Evolutionary conservation across 2,329 filamentous ascomycete genomes (phyloP).

Genomic region (Pseudogymnoascus sp.): DNA sequence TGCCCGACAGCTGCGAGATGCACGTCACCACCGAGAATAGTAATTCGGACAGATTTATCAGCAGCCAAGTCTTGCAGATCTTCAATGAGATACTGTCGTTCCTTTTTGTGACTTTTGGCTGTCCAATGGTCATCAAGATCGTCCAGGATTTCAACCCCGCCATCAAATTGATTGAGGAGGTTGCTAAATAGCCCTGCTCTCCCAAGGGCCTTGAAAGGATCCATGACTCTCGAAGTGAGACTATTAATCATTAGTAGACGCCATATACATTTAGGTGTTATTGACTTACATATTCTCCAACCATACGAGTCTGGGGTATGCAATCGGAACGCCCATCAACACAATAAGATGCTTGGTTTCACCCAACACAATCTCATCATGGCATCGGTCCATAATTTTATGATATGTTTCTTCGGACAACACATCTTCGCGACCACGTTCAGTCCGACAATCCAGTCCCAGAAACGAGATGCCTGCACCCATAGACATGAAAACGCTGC

Average conservation of each 20-base stretch:
- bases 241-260: conserved; percentile 38
- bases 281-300: conserved; percentile 58
- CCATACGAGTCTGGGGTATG: conserved; percentile 71
- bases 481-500: conserved; percentile 77
- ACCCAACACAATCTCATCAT: conserved; percentile 73
- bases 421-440: conserved; percentile 77
- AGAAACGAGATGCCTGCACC: conserved; percentile 74
- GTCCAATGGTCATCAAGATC: conserved; percentile 97
- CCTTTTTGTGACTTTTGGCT: conserved; percentile 85
- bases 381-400: conserved; percentile 76
- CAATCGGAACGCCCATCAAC: conserved; percentile 74
- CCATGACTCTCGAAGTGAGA: conserved; percentile 77
- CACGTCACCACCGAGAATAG: conserved; percentile 88
- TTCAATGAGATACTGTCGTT: conserved; percentile 78
- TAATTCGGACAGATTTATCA: conserved; percentile 85
- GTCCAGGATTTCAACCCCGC: conserved; percentile 83
- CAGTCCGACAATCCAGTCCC: conserved; percentile 84
- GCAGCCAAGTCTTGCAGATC: conserved; percentile 90
- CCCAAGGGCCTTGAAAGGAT: conserved; percentile 81
- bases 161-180: conserved; percentile 83
- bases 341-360: conserved; percentile 87
- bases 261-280: neutral
- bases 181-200: conserved; percentile 72
- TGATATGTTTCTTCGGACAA: conserved; percentile 76
- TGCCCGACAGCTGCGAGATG: conserved; percentile 88